Conservation (phyloP, 129 eudicot species). For the Tanacetum coccineum region DNA sequence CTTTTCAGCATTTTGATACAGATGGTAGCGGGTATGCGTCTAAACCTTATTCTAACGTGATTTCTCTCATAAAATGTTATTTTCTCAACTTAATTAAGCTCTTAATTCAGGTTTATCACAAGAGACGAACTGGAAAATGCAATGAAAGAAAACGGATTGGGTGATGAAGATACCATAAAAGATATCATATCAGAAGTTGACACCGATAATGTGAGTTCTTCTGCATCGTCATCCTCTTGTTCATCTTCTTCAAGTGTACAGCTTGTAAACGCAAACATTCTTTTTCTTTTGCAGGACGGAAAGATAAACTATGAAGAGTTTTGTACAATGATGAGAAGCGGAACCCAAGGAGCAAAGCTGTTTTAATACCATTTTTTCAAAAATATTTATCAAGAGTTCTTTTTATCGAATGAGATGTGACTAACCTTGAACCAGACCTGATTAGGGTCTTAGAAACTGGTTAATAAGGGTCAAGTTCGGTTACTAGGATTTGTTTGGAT, state of each 20-base stretch:
- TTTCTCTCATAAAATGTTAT: background rate
- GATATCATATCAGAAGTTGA: constrained; percentile 92
- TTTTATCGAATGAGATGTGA: constrained; percentile 1
- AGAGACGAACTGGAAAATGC: constrained; percentile 86
- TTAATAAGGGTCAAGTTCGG: background rate
- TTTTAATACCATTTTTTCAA: constrained; percentile 23
- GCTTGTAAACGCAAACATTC: constrained; percentile 4
- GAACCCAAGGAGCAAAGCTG: constrained; percentile 45
- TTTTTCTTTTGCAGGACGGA: constrained; percentile 52
- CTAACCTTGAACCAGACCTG: constrained; percentile 25
- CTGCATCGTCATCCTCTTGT: background rate
- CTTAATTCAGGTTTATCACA: constrained; percentile 60
- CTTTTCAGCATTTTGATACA: constrained; percentile 81
- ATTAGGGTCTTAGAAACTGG: background rate
- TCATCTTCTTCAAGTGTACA: background rate
- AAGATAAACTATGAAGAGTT: constrained; percentile 69
- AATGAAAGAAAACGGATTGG: constrained; percentile 82
- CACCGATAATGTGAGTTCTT: constrained; percentile 64
- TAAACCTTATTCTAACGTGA: background rate
- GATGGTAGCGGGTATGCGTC: constrained; percentile 73
- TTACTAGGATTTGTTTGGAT: background rate
- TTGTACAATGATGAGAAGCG: constrained; percentile 74
- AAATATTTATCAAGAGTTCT: background rate
- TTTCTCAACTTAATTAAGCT: background rate
- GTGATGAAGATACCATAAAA: constrained; percentile 69